Conservation (phyloP, 108 stramenopile genomes). For the Asterionellopsis glacialis region DNA sequence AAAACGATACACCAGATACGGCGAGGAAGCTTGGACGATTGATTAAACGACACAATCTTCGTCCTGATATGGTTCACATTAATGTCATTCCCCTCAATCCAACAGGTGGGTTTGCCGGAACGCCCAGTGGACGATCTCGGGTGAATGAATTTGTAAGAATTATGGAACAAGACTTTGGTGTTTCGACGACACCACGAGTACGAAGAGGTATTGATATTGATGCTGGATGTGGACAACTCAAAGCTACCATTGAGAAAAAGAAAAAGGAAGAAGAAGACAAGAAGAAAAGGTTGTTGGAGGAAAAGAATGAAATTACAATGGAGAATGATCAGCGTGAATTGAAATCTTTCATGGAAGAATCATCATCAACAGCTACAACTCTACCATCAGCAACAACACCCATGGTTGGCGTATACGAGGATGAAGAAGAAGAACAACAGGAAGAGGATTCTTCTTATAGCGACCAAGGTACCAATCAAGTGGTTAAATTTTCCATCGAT, state of each 20-base stretch:
- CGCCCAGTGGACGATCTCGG: slow-evolving; percentile 39
- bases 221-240: slow-evolving; percentile 97
- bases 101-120: slow-evolving; percentile 79
- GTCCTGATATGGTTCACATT: slow-evolving; percentile 80
- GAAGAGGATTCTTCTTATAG: slow-evolving; percentile 22
- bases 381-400: slow-evolving; percentile 14
- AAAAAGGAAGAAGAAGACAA: slow-evolving; percentile 23
- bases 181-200: slow-evolving; percentile 81
- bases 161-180: slow-evolving; percentile 60
- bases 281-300: slow-evolving; percentile 1
- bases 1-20: slow-evolving; percentile 84
- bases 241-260: slow-evolving; percentile 55
- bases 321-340: background rate
- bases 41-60: slow-evolving; percentile 40
- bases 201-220: slow-evolving; percentile 97
- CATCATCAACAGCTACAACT: too few species aligned
- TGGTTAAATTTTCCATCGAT: slow-evolving; percentile 40
- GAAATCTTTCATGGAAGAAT: slow-evolving; percentile 1
- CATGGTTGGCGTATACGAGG: slow-evolving; percentile 43
- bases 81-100: slow-evolving; percentile 97
- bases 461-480: background rate
- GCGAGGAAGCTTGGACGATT: slow-evolving; percentile 68
- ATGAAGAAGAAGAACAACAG: slow-evolving; percentile 21
- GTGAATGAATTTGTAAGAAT: slow-evolving; percentile 70
- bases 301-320: background rate